Evolutionary conservation across 805 yeast genomes (phyloP).

Genomic region (Cyberlindnera meyerae): DNA sequence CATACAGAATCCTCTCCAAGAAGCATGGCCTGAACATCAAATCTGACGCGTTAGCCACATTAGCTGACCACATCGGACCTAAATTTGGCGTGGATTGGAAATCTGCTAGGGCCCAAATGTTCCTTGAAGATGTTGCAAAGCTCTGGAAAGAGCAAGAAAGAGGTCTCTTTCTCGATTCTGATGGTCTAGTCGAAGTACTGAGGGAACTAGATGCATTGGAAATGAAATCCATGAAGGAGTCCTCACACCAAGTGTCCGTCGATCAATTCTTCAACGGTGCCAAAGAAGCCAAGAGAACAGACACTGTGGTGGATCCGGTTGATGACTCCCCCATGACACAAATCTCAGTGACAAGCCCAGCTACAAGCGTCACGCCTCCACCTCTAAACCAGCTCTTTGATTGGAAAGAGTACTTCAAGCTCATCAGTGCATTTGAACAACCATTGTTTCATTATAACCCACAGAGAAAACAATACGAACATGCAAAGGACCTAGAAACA

Average conservation of each 20-base stretch:
- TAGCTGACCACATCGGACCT: constrained; percentile 73
- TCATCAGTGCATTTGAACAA: constrained; percentile 60
- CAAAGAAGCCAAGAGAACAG: constrained; percentile 7
- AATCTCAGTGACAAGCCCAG: constrained; percentile 17
- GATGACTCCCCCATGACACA: constrained; percentile 4
- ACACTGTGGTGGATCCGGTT: constrained; percentile 10
- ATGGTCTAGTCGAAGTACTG: constrained; percentile 57
- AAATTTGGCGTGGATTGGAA: constrained; percentile 87
- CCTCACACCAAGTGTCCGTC: constrained; percentile 10
- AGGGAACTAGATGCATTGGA: constrained; percentile 43
- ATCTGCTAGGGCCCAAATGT: constrained; percentile 52
- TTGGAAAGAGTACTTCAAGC: constrained; percentile 70
- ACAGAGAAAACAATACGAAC: constrained; percentile 55
- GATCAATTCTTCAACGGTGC: constrained; percentile 10
- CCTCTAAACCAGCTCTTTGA: constrained; percentile 33
- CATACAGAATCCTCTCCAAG: constrained; percentile 84
- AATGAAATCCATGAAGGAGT: constrained; percentile 9
- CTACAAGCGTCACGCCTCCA: constrained; percentile 25
- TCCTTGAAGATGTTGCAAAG: constrained; percentile 73
- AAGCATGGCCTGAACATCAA: constrained; percentile 89
- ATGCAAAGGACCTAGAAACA: constrained; percentile 17
- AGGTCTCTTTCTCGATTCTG: constrained; percentile 80
- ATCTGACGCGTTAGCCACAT: constrained; percentile 68
- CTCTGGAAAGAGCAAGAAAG: constrained; percentile 87
- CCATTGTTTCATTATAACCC: constrained; percentile 61